Conservation (phyloP, 371 early-diverging fungal species). For the Mucor plumbeus region DNA sequence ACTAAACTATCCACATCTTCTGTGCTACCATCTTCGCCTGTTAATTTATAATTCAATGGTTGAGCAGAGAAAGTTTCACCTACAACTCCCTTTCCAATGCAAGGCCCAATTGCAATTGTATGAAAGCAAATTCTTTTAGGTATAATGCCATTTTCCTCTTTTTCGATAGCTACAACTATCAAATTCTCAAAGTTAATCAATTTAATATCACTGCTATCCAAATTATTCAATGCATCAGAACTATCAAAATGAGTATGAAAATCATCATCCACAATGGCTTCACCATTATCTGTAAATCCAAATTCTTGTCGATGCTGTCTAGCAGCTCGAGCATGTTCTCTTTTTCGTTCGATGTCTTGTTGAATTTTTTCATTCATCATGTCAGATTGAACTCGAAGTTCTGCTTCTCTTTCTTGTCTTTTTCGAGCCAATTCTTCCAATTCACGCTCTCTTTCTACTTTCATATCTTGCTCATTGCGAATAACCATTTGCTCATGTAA, state of each 20-base stretch:
- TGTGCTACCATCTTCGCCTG: conserved; percentile 14
- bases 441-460: conserved; percentile 50
- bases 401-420: conserved; percentile 49
- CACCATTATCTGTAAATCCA: conserved; percentile 36
- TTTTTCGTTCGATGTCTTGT: conserved; percentile 56
- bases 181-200: conserved; percentile 56
- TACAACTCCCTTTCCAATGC: conserved; percentile 43
- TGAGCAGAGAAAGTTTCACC: conserved; percentile 49
- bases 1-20: conserved; percentile 32
- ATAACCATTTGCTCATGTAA: conserved; percentile 67
- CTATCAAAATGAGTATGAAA: conserved; percentile 26
- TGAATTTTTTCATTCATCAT: conserved; percentile 60
- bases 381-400: conserved; percentile 59
- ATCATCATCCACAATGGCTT: conserved; percentile 39
- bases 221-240: conserved; percentile 11
- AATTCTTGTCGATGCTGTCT: conserved; percentile 37
- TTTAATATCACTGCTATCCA: conserved; percentile 46
- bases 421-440: conserved; percentile 44
- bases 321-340: conserved; percentile 45
- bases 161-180: conserved; percentile 51
- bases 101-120: conserved; percentile 48
- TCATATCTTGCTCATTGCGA: conserved; percentile 61
- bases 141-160: conserved; percentile 39
- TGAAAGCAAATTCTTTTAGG: conserved; percentile 42
- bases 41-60: conserved; percentile 41